phyloP scores from a whole-genome alignment of 2,329 filamentous ascomycete genomes.

The Cladosporium sp. region DNA sequence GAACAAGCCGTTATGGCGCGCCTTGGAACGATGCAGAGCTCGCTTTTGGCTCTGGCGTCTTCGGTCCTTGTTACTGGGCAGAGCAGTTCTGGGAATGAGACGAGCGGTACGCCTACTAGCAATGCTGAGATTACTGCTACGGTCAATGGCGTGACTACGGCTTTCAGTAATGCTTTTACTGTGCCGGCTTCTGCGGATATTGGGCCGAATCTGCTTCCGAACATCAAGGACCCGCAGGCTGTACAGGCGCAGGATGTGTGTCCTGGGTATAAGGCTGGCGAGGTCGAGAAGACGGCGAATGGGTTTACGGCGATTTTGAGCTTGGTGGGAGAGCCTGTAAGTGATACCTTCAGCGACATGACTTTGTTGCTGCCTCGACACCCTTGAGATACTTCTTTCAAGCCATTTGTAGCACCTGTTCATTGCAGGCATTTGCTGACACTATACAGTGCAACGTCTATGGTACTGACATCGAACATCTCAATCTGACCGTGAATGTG shows the following conservation, averaged over 20 bases:
- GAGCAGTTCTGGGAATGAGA: background rate
- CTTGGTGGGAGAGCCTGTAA: slow-evolving; percentile 51
- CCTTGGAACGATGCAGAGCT: slow-evolving; percentile 13
- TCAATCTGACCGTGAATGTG: slow-evolving; percentile 63
- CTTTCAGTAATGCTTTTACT: slow-evolving; percentile 29
- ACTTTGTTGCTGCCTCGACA: background rate
- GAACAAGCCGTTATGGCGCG: slow-evolving; percentile 12
- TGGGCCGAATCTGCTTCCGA: slow-evolving; percentile 52
- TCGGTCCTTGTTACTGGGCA: slow-evolving; percentile 11
- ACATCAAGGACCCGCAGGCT: slow-evolving; percentile 64
- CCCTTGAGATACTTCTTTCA: background rate
- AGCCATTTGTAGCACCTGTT: background rate
- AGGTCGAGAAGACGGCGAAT: slow-evolving; percentile 46
- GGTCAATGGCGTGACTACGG: slow-evolving; percentile 9
- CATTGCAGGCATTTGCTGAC: slow-evolving; percentile 1
- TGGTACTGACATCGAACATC: slow-evolving; percentile 62
- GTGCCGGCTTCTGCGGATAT: slow-evolving; percentile 36
- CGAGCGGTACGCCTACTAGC: slow-evolving; percentile 10
- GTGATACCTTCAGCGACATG: background rate
- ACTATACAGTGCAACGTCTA: slow-evolving; percentile 17
- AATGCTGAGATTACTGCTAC: slow-evolving; percentile 11
- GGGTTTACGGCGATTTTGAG: slow-evolving; percentile 55
- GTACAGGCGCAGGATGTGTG: slow-evolving; percentile 61
- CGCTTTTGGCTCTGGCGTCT: slow-evolving; percentile 15
- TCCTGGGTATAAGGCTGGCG: slow-evolving; percentile 58